Evolutionary conservation across 2,329 filamentous ascomycete genomes (phyloP).

Genomic region (Fusarium algeriense): DNA sequence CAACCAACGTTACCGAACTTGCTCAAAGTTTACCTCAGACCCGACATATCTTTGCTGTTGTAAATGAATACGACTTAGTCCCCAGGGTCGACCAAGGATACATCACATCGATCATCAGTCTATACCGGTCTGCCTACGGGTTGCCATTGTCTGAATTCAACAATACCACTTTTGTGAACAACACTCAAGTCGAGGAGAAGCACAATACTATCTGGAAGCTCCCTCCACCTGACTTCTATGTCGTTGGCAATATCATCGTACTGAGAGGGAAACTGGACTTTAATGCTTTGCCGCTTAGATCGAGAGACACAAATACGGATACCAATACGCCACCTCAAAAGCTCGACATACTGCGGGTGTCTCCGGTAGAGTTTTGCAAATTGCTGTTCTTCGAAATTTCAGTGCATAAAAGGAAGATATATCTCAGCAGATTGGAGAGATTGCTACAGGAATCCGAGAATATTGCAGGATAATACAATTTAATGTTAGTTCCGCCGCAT

Average conservation of each 20-base stretch:
- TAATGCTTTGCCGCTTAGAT: neutral
- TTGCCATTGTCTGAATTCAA: neutral
- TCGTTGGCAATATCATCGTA: neutral
- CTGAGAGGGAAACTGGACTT: neutral
- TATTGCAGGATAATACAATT: neutral
- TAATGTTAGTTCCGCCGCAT: rapidly evolving
- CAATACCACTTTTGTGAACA: neutral
- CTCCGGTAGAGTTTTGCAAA: constrained; percentile 10
- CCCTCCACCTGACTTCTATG: neutral
- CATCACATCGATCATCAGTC: constrained; percentile 34
- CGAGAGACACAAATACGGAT: neutral
- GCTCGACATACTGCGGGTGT: neutral
- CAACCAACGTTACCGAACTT: constrained; percentile 19
- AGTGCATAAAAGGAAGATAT: constrained; percentile 38
- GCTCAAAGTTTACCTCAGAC: constrained; percentile 1
- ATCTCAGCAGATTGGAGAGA: constrained; percentile 32
- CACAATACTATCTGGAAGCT: neutral
- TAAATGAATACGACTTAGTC: constrained; percentile 45
- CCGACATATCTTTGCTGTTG: constrained; percentile 20
- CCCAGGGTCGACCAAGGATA: constrained; percentile 37
- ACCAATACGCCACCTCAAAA: neutral
- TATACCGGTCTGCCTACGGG: constrained; percentile 37
- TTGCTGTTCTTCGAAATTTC: constrained; percentile 40
- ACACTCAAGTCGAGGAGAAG: rapidly evolving
- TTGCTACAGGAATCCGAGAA: neutral